A percentile compares a stretch with the other conserved stretches of the same genome.
Conservation (phyloP, 2,329 filamentous ascomycete species). For the Xylaria sp. region DNA sequence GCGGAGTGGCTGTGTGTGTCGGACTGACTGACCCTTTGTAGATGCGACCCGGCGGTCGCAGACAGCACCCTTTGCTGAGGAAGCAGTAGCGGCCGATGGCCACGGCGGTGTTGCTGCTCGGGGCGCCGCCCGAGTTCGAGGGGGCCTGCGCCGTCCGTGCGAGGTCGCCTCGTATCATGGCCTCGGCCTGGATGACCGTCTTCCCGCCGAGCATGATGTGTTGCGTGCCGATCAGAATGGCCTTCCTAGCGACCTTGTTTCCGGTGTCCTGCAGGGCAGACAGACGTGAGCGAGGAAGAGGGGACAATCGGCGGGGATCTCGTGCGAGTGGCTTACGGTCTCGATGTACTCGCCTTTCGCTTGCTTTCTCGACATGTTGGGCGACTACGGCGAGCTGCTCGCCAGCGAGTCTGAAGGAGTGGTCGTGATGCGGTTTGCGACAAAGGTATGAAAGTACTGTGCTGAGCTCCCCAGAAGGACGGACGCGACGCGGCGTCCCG, state of each 20-base stretch:
- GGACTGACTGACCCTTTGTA: conserved; percentile 65
- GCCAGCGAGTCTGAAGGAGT: neutral
- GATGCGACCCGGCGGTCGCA: conserved; percentile 81
- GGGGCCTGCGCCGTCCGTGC: conserved; percentile 58
- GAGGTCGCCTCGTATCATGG: conserved; percentile 90
- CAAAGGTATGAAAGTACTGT: neutral
- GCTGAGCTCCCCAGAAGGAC: neutral
- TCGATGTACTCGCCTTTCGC: conserved; percentile 94
- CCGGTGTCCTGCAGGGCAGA: conserved; percentile 74
- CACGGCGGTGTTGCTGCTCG: conserved; percentile 68
- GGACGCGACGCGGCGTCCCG: neutral
- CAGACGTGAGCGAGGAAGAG: conserved; percentile 9
- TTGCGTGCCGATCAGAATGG: conserved; percentile 89
- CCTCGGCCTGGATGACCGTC: conserved; percentile 93
- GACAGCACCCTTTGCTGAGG: conserved; percentile 73
- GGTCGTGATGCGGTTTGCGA: neutral
- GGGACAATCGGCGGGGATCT: neutral
- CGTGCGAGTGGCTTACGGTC: conserved; percentile 64
- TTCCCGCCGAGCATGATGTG: conserved; percentile 98
- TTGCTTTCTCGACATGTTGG: conserved; percentile 72
- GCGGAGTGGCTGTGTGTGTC: too few species aligned
- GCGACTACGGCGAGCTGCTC: neutral
- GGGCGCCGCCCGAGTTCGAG: conserved; percentile 42
- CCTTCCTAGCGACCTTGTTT: conserved; percentile 95
- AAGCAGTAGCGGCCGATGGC: conserved; percentile 92